These are phyloP conservation scores for Kluyveromyces starmeri DNA, from an alignment of 805 yeast species.

Conservation along the genomic window DNA sequence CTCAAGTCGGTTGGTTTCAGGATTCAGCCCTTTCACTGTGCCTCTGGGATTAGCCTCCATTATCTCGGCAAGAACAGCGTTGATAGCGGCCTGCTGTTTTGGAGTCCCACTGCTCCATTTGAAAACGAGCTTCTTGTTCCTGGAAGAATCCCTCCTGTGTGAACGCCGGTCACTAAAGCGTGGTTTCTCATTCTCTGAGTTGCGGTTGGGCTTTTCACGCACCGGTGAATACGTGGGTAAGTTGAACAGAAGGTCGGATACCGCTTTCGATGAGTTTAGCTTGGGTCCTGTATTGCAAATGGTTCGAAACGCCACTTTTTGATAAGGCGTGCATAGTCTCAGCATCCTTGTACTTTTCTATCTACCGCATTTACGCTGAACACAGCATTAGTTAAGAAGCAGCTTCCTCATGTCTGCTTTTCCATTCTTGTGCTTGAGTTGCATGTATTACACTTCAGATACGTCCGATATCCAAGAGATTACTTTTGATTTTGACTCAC, in stretches of 20 bases:
- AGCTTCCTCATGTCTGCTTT: no score
- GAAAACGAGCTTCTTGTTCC: slow-evolving; percentile 10
- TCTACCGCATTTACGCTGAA: no score
- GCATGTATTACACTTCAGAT: no score
- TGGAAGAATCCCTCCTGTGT: background rate
- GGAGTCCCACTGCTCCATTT: slow-evolving; percentile 26
- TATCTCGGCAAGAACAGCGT: slow-evolving; percentile 13
- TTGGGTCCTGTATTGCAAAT: no score
- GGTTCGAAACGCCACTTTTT: no score
- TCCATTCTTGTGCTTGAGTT: no score
- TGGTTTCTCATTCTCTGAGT: background rate
- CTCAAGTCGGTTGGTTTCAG: slow-evolving; percentile 15
- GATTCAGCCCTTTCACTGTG: slow-evolving; percentile 16
- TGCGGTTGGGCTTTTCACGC: background rate
- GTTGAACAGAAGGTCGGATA: slow-evolving; percentile 1
- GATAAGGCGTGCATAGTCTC: no score
- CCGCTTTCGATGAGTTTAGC: background rate
- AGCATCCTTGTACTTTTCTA: no score
- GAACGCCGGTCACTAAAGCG: background rate
- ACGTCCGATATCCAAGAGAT: no score
- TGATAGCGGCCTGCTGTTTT: slow-evolving; percentile 25
- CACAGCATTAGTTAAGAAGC: no score
- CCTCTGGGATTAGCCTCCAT: slow-evolving; percentile 21
- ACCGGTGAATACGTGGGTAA: background rate
- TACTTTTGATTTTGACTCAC: no score